A percentile compares a stretch with the other conserved stretches of the same genome.
These are phyloP conservation scores for Penicillium sp. DNA, from an alignment of 2,329 filamentous ascomycete genomes.

Conservation along the genomic window DNA sequence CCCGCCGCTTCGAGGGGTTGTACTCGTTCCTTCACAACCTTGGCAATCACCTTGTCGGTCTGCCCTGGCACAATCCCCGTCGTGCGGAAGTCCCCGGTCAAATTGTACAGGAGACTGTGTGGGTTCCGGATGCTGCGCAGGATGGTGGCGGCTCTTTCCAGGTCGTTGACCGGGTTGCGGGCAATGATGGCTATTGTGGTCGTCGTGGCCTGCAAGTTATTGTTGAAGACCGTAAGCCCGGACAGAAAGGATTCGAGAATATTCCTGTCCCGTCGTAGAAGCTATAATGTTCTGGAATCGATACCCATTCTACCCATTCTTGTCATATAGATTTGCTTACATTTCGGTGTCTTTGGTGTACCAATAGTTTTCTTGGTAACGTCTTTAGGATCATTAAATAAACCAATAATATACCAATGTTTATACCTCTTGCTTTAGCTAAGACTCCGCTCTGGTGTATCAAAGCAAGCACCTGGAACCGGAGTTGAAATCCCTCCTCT, in stretches of 20 bases:
- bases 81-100: conserved; percentile 53
- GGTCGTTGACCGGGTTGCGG: conserved; percentile 31
- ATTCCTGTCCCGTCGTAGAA: conserved; percentile 31
- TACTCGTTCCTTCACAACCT: conserved; percentile 53
- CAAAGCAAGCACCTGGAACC: too few species aligned
- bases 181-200: conserved; percentile 41
- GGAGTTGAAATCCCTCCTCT: too few species aligned
- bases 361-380: not conserved
- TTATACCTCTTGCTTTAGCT: not conserved
- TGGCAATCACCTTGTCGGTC: conserved; percentile 47
- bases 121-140: conserved; percentile 28
- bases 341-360: not conserved
- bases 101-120: conserved; percentile 33
- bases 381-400: not conserved
- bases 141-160: conserved; percentile 34
- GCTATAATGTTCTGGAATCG: not conserved
- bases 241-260: conserved; percentile 40
- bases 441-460: too few species aligned
- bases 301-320: conserved; percentile 2
- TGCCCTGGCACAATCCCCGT: conserved; percentile 55
- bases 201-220: conserved; percentile 38
- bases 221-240: conserved; percentile 35
- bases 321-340: not conserved
- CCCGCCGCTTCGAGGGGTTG: conserved; percentile 58
- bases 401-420: not conserved